phyloP scores from a whole-genome alignment of 176 grass and related monocot species.

The Metroxylon sagu region DNA sequence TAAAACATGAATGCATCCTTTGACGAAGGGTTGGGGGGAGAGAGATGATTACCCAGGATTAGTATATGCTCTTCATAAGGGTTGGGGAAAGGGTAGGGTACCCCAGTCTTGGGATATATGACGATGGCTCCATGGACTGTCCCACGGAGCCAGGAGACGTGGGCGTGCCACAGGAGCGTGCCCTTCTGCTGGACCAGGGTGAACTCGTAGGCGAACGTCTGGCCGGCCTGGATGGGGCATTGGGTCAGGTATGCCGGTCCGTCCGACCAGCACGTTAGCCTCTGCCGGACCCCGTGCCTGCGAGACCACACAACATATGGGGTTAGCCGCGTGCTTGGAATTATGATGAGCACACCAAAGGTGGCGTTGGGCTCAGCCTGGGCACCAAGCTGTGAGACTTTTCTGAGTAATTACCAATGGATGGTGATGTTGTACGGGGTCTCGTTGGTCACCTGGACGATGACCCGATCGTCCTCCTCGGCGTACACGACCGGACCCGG shows the following conservation, averaged over 20 bases:
- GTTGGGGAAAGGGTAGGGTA: too few species aligned
- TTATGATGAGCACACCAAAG: background rate
- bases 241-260: conserved; percentile 70
- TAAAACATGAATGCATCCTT: too few species aligned
- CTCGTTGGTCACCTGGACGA: conserved; percentile 30
- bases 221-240: conserved; percentile 54
- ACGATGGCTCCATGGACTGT: too few species aligned
- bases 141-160: too few species aligned
- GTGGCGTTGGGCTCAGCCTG: too few species aligned
- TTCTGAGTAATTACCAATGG: conserved; percentile 13
- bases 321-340: background rate
- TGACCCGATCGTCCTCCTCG: conserved; percentile 17
- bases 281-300: conserved; percentile 67
- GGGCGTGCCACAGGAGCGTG: too few species aligned
- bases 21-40: too few species aligned
- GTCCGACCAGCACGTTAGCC: conserved; percentile 58
- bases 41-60: too few species aligned
- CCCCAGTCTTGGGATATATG: too few species aligned
- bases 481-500: conserved; percentile 13
- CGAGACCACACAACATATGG: background rate
- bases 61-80: too few species aligned
- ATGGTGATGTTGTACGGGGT: conserved; percentile 18
- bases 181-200: too few species aligned
- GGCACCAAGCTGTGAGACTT: too few species aligned
- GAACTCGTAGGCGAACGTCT: conserved; percentile 45